phyloP scores from a whole-genome alignment of 495 filamentous ascomycete genomes.

The Hyaloscypha variabilis region DNA sequence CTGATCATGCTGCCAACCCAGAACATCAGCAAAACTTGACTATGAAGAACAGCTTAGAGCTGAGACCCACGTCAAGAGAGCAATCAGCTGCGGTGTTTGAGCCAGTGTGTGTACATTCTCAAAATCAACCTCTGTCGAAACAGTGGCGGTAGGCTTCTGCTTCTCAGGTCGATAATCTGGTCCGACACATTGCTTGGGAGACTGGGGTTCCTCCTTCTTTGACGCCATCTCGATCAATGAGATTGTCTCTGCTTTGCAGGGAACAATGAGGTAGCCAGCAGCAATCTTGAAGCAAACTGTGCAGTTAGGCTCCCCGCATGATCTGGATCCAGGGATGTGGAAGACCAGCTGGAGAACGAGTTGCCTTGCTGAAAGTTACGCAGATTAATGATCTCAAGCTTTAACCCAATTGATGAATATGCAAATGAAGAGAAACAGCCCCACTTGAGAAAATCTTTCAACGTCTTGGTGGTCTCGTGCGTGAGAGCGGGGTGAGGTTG shows the following conservation, averaged over 20 bases:
- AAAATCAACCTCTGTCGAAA: conserved; percentile 80
- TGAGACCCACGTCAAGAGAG: conserved; percentile 84
- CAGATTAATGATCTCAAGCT: not conserved
- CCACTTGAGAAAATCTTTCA: not conserved
- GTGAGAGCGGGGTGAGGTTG: conserved; percentile 5
- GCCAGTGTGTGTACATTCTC: conserved; percentile 88
- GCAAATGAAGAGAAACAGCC: not conserved
- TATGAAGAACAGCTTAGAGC: conserved; percentile 15
- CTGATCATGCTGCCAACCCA: conserved; percentile 78
- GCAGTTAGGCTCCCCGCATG: not conserved
- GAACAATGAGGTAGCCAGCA: not conserved
- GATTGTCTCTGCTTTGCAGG: not conserved
- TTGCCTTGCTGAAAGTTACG: not conserved
- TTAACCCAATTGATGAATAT: not conserved
- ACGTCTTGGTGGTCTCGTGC: conserved; percentile 6
- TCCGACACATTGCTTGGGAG: conserved; percentile 55
- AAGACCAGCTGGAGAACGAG: not conserved
- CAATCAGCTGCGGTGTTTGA: conserved; percentile 96
- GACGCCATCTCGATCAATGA: not conserved
- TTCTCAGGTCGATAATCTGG: conserved; percentile 71
- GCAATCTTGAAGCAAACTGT: not conserved
- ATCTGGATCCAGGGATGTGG: not conserved
- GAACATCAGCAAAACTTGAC: conserved; percentile 19
- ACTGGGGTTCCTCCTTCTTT: conserved; percentile 9
- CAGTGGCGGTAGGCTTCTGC: conserved; percentile 86